phyloP scores from a whole-genome alignment of 106 monocot genomes.

The Dendrobium officinale region DNA sequence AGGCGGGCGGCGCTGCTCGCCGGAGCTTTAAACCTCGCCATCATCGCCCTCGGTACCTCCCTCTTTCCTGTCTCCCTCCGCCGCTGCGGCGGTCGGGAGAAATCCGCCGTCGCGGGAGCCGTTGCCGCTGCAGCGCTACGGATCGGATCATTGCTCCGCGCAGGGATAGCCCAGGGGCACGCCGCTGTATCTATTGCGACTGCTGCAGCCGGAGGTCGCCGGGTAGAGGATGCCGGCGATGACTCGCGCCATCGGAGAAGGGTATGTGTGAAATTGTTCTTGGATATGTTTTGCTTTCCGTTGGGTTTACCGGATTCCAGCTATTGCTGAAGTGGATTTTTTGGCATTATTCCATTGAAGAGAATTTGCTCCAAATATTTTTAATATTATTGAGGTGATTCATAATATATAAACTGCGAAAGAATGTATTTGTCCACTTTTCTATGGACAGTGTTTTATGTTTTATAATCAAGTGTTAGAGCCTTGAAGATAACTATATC shows the following conservation, averaged over 20 bases:
- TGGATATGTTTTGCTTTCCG: not conserved
- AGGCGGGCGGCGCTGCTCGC: constrained; percentile 1
- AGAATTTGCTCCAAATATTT: too few relatives aligned
- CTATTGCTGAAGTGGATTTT: too few relatives aligned
- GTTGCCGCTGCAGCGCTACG: not conserved
- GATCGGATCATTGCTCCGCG: not conserved
- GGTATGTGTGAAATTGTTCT: not conserved
- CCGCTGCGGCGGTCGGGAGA: not conserved
- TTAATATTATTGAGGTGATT: too few relatives aligned
- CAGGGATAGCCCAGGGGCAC: not conserved
- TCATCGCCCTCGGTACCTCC: not conserved
- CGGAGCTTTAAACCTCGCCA: not conserved
- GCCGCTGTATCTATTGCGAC: constrained; percentile 1
- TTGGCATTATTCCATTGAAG: too few relatives aligned
- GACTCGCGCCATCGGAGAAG: not conserved
- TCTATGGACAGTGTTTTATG: too few relatives aligned
- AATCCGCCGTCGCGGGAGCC: not conserved
- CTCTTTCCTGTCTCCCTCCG: not conserved
- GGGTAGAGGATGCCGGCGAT: not conserved
- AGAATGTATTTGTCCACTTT: too few relatives aligned
- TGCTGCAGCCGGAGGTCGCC: not conserved
- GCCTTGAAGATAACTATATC: too few relatives aligned
- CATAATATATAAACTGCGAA: too few relatives aligned
- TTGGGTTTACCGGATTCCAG: not conserved
- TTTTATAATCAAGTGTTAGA: too few relatives aligned